These are phyloP conservation scores for Suaeda aralocaspica DNA, from an alignment of 148 eudicot genomes.

Conservation along the genomic window DNA sequence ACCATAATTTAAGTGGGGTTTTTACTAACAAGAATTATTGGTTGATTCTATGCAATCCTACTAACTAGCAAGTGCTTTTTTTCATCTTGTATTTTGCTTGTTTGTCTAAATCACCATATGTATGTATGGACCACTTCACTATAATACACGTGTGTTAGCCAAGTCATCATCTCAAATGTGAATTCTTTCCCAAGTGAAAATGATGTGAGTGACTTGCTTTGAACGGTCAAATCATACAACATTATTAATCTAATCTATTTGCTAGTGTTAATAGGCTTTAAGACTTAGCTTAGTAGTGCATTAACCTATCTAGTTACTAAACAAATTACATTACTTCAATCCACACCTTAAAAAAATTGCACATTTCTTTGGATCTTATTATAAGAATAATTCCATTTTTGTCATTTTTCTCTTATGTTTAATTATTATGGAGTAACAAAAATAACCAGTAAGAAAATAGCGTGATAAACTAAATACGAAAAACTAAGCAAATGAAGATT, in stretches of 20 bases:
- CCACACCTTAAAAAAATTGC: too few relatives aligned
- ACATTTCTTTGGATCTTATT: too few relatives aligned
- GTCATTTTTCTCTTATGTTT: too few relatives aligned
- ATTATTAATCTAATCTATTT: constrained; percentile 8
- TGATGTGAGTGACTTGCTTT: neutral
- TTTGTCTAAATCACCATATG: neutral
- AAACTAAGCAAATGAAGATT: too few relatives aligned
- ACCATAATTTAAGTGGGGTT: constrained; percentile 19
- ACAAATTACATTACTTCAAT: too few relatives aligned
- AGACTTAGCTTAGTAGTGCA: neutral
- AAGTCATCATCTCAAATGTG: constrained; percentile 15
- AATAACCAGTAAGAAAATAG: too few relatives aligned
- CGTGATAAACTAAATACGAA: too few relatives aligned
- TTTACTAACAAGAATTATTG: constrained; percentile 1
- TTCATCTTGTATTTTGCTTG: too few relatives aligned
- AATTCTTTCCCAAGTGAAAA: constrained; percentile 7
- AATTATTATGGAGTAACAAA: too few relatives aligned
- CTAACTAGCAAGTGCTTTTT: too few relatives aligned
- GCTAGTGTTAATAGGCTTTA: neutral
- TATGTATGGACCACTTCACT: constrained; percentile 1
- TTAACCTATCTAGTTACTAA: too few relatives aligned
- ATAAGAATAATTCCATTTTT: too few relatives aligned
- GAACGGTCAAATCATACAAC: constrained; percentile 24
- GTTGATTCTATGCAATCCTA: neutral
- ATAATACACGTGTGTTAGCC: constrained; percentile 13